A percentile compares a stretch with the other conserved stretches of the same genome.
phyloP scores from a whole-genome alignment of 768 basidiomycete genomes.

The Suillus plorans region DNA sequence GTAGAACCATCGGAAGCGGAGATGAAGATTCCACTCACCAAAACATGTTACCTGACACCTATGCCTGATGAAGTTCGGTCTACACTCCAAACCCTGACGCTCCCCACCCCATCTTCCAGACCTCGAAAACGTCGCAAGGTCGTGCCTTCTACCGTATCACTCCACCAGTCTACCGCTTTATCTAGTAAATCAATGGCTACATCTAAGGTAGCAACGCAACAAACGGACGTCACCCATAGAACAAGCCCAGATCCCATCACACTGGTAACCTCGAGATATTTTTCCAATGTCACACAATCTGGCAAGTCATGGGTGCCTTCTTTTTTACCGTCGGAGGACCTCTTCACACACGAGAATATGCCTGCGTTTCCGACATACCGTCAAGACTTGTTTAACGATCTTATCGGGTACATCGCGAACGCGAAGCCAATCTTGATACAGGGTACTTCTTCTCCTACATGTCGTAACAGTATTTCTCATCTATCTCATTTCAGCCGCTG shows the following conservation, averaged over 20 bases:
- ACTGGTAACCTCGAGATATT: conserved; percentile 7
- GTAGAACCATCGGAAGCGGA: background rate
- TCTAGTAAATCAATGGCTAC: background rate
- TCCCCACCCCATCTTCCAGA: background rate
- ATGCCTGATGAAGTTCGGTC: background rate
- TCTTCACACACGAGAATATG: background rate
- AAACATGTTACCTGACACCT: background rate
- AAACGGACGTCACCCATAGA: background rate
- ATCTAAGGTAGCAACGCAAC: background rate
- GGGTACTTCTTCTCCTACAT: conserved; percentile 16
- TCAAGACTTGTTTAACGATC: conserved; percentile 18
- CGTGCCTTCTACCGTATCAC: background rate
- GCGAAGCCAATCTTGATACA: conserved; percentile 33
- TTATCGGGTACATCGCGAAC: conserved; percentile 26
- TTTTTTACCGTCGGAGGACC: background rate
- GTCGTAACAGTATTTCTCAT: background rate
- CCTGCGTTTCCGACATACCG: background rate
- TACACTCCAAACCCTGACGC: background rate
- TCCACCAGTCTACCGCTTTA: background rate
- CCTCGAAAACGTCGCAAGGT: background rate
- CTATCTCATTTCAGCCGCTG: conserved; percentile 36
- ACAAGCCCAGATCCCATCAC: conserved; percentile 7
- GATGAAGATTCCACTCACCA: background rate
- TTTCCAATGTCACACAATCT: conserved; percentile 6
- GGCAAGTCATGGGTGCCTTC: conserved; percentile 5